phyloP scores from a whole-genome alignment of 768 basidiomycete genomes.

The Filobasidium wieringae region DNA sequence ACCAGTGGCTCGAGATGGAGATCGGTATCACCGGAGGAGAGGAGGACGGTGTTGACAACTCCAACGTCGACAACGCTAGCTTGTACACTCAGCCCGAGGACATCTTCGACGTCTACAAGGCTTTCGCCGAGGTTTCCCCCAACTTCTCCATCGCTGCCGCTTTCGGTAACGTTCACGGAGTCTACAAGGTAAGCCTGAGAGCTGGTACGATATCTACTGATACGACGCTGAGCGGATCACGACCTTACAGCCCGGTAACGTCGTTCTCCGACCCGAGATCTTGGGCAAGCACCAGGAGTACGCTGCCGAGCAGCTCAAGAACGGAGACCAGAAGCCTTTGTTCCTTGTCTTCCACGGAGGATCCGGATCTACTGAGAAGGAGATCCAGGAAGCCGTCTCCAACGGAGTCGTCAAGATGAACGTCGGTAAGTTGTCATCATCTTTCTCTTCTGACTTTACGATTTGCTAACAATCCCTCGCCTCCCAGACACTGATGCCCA shows the following conservation, averaged over 20 bases:
- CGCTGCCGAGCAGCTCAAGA: slow-evolving; percentile 56
- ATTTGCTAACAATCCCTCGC: slow-evolving; percentile 28
- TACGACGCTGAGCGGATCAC: too few relatives aligned
- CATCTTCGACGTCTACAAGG: slow-evolving; percentile 77
- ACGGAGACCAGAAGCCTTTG: slow-evolving; percentile 60
- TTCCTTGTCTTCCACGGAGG: slow-evolving; percentile 99
- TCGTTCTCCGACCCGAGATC: slow-evolving; percentile 79
- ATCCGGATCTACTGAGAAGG: slow-evolving; percentile 90
- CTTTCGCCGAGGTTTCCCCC: slow-evolving; percentile 70
- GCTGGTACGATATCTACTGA: too few relatives aligned
- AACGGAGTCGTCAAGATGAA: slow-evolving; percentile 99
- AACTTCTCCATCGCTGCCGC: slow-evolving; percentile 95
- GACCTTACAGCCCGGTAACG: slow-evolving; percentile 97
- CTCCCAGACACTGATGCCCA: slow-evolving; percentile 64
- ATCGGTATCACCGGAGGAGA: slow-evolving; percentile 99
- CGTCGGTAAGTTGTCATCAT: slow-evolving; percentile 47
- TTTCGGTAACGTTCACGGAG: slow-evolving; percentile 94
- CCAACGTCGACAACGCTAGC: slow-evolving; percentile 78
- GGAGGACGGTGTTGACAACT: slow-evolving; percentile 98
- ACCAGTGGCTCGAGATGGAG: slow-evolving; percentile 98
- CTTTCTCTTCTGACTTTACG: slow-evolving; percentile 4
- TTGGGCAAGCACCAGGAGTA: slow-evolving; percentile 80
- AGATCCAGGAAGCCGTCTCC: slow-evolving; percentile 79
- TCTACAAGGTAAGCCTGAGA: too few relatives aligned
- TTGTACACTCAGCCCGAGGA: slow-evolving; percentile 98